Base-by-base conservation (phyloP, 129 eudicot species). In the Solidago caesia region DNA sequence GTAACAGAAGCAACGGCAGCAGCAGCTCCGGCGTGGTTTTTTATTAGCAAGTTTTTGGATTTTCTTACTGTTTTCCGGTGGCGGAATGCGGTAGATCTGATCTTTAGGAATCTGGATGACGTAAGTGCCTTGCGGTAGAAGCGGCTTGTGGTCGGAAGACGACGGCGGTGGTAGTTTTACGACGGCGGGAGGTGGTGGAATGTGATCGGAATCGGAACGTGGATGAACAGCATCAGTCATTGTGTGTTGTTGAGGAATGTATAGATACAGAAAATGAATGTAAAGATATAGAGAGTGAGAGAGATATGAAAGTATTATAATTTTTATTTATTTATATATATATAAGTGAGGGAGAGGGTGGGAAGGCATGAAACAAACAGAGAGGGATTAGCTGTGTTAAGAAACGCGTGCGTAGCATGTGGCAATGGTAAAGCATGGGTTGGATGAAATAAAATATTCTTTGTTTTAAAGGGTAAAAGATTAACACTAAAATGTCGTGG, bases 81-180 rank as follows among this genome's bases (percentile, higher is more conserved):
- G 92, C 2, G 98, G 98, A 16, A 72, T 46, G 44, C 92, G 91
- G 84, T 82, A 87, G 64, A 93, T 74, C 33, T 90, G 96, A 26
- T 93, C 96, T 49, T 86, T 90, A 5, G 96, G 96, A 72, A 93
- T 57, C 69, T 86, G 98, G 72, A 93, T 84, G 44, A 93, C 79
- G 80, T 89, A 90, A 2, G 96, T 90, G 4, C 78, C 82, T 11
- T 92, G 81, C 33, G 91, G 82, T 12, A 83, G 89, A 4, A 79
- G 71, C 5, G 84, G 81, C 63, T 80, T 79, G 29, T 73, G 59
- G 52, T 74, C 83, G 77, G 77, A 49, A 80, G 44, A 29, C 21
- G 51, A 46, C 56, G 55, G 70, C 16, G 13, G n/a, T 55, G 79
- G 39, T n/a, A n/a, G n/a, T 57, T 59, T n/a, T 57, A 46, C 16